These are phyloP conservation scores for Polysphondylium violaceum DNA, from an alignment of 78 protist species.

Conservation along the genomic window DNA sequence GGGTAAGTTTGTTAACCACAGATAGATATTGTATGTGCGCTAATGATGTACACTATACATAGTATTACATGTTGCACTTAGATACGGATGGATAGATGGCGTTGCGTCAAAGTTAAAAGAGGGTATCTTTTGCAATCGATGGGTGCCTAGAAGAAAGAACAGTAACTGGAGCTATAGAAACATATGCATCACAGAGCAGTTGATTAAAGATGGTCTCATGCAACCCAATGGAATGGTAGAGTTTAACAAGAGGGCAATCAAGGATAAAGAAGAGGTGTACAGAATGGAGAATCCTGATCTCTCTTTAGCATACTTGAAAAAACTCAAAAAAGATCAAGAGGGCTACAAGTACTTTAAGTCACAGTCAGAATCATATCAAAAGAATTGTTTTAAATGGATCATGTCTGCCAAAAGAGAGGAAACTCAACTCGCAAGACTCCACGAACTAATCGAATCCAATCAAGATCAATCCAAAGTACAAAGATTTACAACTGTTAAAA, in stretches of 20 bases:
- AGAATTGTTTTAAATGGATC: neutral
- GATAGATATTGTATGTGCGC: no score
- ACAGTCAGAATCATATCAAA: slow-evolving; percentile 1
- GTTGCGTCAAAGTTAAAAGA: neutral
- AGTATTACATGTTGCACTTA: neutral
- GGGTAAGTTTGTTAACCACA: no score
- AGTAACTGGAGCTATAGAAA: neutral
- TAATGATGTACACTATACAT: no score
- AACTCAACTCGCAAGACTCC: neutral
- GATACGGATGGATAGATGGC: slow-evolving; percentile 6
- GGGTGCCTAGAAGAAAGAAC: neutral
- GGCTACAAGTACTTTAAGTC: neutral
- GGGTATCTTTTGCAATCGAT: neutral
- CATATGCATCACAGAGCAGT: neutral
- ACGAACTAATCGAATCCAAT: neutral
- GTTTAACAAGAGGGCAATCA: neutral
- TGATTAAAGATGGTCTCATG: neutral
- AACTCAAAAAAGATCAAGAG: neutral
- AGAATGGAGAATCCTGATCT: neutral
- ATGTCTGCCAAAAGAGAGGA: neutral
- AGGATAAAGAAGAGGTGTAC: slow-evolving; percentile 6
- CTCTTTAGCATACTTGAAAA: neutral
- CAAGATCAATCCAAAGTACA: neutral
- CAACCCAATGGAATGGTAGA: neutral
- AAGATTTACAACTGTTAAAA: no score